Evolutionary conservation across 371 early-diverging fungal species (phyloP).

Genomic region (Lichtheimia ramosa): DNA sequence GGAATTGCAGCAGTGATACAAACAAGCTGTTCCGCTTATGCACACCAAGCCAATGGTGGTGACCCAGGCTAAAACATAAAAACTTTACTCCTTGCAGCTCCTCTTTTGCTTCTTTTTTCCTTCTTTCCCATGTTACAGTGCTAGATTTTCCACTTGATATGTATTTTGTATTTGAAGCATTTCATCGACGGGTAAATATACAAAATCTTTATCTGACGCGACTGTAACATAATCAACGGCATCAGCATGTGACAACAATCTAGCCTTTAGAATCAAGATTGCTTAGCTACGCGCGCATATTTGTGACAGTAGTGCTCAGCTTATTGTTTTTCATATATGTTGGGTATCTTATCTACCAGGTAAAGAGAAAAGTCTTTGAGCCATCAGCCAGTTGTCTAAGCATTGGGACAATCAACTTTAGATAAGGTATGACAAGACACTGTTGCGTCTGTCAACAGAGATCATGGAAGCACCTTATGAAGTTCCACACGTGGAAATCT

Average conservation of each 20-base stretch:
- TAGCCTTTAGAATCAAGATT: conserved; percentile 37
- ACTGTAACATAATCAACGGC: background rate
- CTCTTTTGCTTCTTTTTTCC: conserved; percentile 7
- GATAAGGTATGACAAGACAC: conserved; percentile 31
- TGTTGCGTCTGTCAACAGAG: conserved; percentile 33
- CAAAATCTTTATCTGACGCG: background rate
- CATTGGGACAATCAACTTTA: conserved; percentile 1
- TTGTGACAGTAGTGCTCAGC: conserved; percentile 27
- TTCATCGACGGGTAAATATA: conserved; percentile 30
- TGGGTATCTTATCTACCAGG: conserved; percentile 33
- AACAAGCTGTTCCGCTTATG: too few relatives aligned
- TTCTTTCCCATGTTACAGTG: background rate
- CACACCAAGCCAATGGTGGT: too few relatives aligned
- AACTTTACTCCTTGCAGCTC: background rate
- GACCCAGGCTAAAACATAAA: too few relatives aligned
- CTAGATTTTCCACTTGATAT: conserved; percentile 9
- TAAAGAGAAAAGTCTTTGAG: background rate
- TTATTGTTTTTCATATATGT: conserved; percentile 27
- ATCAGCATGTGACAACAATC: background rate
- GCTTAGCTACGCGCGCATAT: conserved; percentile 25
- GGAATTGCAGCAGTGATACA: too few relatives aligned
- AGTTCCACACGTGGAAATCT: conserved; percentile 40
- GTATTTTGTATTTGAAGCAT: conserved; percentile 47
- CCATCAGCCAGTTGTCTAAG: background rate
- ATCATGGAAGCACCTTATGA: conserved; percentile 15